Evolutionary conservation across 148 eudicot genomes (phyloP).

Genomic region (Fallopia convolvulus): DNA sequence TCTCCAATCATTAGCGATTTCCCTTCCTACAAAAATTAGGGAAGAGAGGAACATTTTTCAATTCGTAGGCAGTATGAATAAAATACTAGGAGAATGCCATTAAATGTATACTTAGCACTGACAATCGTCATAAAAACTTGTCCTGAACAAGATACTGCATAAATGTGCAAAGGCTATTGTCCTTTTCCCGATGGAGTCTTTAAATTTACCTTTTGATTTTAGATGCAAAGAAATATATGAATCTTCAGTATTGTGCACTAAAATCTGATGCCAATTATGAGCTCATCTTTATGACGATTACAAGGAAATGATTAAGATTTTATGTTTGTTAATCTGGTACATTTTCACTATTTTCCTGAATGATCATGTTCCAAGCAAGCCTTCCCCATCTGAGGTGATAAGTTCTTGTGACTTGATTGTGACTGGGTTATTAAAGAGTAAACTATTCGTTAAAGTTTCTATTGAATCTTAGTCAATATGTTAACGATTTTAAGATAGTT

Average conservation of each 20-base stretch:
- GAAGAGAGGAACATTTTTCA: not conserved
- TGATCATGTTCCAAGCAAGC: not conserved
- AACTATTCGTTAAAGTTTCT: not conserved
- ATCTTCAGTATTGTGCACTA: not conserved
- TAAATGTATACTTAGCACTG: not conserved
- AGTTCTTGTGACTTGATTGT: not conserved
- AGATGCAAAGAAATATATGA: not conserved
- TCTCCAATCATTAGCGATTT: not conserved
- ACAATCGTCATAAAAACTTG: not conserved
- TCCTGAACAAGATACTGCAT: not conserved
- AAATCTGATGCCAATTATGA: not conserved
- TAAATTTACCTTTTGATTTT: not conserved
- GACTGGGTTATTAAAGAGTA: not conserved
- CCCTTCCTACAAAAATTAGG: not conserved
- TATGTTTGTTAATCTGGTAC: not conserved
- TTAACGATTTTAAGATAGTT: not conserved
- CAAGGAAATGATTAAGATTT: not conserved
- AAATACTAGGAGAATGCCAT: not conserved
- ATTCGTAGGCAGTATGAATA: not conserved
- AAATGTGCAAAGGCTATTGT: not conserved
- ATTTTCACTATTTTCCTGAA: not conserved
- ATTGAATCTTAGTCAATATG: not conserved
- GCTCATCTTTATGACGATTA: not conserved
- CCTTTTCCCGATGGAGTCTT: not conserved
- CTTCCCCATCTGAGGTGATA: slow-evolving; percentile 1